These are phyloP conservation scores for Fusarium domesticum DNA, from an alignment of 2,329 filamentous ascomycete genomes.

Conservation along the genomic window DNA sequence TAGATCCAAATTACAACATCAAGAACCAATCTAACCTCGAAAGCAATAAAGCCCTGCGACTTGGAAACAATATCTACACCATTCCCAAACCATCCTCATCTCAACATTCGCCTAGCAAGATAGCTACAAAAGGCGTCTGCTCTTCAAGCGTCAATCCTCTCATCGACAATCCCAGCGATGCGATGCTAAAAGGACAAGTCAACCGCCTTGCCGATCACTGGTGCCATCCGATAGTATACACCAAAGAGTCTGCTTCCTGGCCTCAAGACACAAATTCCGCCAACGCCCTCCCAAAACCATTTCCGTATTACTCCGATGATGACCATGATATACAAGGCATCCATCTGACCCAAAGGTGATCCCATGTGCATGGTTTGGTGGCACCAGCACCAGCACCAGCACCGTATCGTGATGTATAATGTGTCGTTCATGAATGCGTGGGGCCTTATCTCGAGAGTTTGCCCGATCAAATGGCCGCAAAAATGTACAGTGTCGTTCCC, in stretches of 20 bases:
- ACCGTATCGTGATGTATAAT: constrained; percentile 14
- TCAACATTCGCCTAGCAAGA: constrained; percentile 3
- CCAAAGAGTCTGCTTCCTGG: constrained; percentile 24
- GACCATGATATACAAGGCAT: constrained; percentile 22
- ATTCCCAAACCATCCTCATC: constrained; percentile 14
- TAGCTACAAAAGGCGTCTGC: background rate
- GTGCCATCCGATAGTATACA: constrained; percentile 33
- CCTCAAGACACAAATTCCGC: constrained; percentile 27
- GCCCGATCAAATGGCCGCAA: constrained; percentile 22
- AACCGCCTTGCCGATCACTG: constrained; percentile 11
- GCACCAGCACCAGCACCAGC: constrained; percentile 19
- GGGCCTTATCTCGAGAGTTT: constrained; percentile 20
- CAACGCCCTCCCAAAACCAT: constrained; percentile 29
- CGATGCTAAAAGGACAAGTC: constrained; percentile 1
- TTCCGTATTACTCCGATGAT: constrained; percentile 28
- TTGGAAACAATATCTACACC: constrained; percentile 26
- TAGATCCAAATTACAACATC: constrained; percentile 8
- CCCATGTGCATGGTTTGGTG: constrained; percentile 18
- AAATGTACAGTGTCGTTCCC: constrained; percentile 30
- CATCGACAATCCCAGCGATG: constrained; percentile 2
- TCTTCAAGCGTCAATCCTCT: background rate
- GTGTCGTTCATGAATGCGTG: constrained; percentile 24
- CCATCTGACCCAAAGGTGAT: constrained; percentile 17
- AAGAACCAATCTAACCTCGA: background rate
- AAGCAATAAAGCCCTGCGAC: constrained; percentile 22